Conservation (phyloP, 495 filamentous ascomycete species). For the Acidiella bohemica region DNA sequence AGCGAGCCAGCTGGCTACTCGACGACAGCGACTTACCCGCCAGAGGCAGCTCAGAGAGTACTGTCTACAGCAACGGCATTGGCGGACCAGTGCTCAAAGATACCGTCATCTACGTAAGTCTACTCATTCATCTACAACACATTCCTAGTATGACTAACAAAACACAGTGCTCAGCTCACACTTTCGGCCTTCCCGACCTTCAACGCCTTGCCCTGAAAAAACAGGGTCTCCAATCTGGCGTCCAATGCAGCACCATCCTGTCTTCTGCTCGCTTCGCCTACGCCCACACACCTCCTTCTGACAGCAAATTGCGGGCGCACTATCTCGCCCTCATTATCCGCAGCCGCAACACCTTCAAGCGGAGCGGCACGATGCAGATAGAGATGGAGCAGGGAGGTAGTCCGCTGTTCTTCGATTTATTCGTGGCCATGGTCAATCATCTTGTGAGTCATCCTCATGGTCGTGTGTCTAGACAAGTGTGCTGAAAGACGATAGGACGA, state of each 20-base stretch:
- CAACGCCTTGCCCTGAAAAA: conserved; percentile 74
- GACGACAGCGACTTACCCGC: conserved; percentile 15
- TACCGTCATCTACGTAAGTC: conserved; percentile 59
- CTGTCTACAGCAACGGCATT: conserved; percentile 30
- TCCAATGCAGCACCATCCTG: conserved; percentile 73
- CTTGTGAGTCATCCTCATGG: conserved; percentile 34
- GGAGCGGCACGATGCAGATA: conserved; percentile 90
- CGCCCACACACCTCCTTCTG: conserved; percentile 72
- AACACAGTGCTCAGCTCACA: conserved; percentile 55
- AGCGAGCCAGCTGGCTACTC: conserved; percentile 28
- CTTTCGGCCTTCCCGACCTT: conserved; percentile 66
- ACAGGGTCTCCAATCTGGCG: conserved; percentile 66
- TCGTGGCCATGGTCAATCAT: conserved; percentile 86
- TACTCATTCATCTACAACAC: too few relatives aligned
- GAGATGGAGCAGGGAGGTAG: conserved; percentile 82
- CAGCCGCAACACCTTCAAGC: conserved; percentile 71
- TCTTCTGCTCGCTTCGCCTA: conserved; percentile 76
- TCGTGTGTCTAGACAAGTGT: not conserved
- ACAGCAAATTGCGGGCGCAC: conserved; percentile 78
- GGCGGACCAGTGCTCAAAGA: conserved; percentile 61
- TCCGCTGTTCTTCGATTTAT: conserved; percentile 75
- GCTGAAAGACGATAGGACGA: conserved; percentile 13
- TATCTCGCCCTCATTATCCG: conserved; percentile 87
- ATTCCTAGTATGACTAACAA: conserved; percentile 4
- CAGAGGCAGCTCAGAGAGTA: conserved; percentile 19